Percentiles rank a stretch among this genome's conserved stretches.
phyloP scores from a whole-genome alignment of 768 basidiomycete species.

The Podaxis sp. region DNA sequence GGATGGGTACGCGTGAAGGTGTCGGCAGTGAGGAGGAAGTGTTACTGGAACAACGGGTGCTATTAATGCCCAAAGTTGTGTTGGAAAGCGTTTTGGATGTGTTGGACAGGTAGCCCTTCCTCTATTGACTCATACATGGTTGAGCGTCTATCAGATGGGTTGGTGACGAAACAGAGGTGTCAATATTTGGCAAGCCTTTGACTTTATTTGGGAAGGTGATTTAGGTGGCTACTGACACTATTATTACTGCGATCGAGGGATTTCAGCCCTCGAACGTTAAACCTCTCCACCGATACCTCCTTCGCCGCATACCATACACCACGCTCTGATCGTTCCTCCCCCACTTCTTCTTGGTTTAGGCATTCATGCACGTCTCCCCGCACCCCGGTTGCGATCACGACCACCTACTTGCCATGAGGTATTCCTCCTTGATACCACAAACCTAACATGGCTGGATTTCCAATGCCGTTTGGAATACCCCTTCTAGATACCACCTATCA shows the following conservation, averaged over 20 bases:
- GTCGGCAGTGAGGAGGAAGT: slow-evolving; percentile 34
- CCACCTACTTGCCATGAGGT: not conserved
- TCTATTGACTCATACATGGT: not conserved
- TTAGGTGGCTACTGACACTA: not conserved
- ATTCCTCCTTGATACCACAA: not conserved
- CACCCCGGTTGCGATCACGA: not conserved
- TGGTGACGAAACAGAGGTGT: not conserved
- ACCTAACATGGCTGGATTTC: not conserved
- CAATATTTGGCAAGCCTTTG: not conserved
- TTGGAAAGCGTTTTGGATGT: slow-evolving; percentile 65
- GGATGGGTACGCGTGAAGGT: slow-evolving; percentile 17
- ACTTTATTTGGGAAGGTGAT: not conserved
- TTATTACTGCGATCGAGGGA: not conserved
- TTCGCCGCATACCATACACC: not conserved
- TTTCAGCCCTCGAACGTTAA: not conserved
- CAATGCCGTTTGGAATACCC: not conserved
- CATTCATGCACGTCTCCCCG: not conserved
- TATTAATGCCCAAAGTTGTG: slow-evolving; percentile 75
- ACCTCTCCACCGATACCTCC: not conserved
- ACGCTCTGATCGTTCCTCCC: not conserved
- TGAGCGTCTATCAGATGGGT: not conserved
- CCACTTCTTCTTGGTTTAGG: not conserved
- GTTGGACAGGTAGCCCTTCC: slow-evolving; percentile 20
- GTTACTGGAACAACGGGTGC: slow-evolving; percentile 52
- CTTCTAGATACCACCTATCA: not conserved